Percentiles rank a stretch among this genome's conserved stretches.
phyloP scores from a whole-genome alignment of 116 monocot genomes.

The Phalaenopsis hybrid region DNA sequence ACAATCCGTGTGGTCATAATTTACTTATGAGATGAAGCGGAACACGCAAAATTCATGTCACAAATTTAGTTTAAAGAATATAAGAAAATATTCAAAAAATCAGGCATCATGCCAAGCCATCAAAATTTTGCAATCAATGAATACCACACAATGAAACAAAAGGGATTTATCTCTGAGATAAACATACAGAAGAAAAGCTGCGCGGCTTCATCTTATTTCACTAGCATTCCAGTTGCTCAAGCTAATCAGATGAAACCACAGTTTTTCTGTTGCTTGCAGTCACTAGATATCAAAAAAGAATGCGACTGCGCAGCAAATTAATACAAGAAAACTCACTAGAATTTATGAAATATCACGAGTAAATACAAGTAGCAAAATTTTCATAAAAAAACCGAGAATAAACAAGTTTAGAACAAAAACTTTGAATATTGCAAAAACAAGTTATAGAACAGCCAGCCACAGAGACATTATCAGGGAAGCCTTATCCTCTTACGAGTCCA shows the following conservation, averaged over 20 bases:
- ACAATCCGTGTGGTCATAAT: too few species aligned
- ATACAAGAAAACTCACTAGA: neutral
- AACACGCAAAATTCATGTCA: too few species aligned
- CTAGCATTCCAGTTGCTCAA: neutral
- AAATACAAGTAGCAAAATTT: neutral
- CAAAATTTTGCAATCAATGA: neutral
- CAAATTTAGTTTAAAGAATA: too few species aligned
- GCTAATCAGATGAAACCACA: neutral
- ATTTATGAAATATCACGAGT: neutral
- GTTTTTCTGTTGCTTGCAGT: neutral
- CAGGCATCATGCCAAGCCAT: neutral
- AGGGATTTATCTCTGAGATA: neutral
- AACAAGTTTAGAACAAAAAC: neutral
- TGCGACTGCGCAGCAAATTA: neutral
- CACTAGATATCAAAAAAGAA: neutral
- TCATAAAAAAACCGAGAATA: neutral
- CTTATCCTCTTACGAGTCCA: constrained; percentile 22
- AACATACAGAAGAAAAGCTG: neutral
- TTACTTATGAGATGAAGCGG: too few species aligned
- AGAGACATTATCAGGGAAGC: neutral
- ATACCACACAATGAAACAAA: neutral
- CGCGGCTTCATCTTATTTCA: neutral
- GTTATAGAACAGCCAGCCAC: neutral
- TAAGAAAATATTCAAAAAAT: neutral
- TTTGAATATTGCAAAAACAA: neutral